These are phyloP conservation scores for Cordyceps javanica DNA, from an alignment of 2,329 filamentous ascomycete genomes.

Conservation along the genomic window DNA sequence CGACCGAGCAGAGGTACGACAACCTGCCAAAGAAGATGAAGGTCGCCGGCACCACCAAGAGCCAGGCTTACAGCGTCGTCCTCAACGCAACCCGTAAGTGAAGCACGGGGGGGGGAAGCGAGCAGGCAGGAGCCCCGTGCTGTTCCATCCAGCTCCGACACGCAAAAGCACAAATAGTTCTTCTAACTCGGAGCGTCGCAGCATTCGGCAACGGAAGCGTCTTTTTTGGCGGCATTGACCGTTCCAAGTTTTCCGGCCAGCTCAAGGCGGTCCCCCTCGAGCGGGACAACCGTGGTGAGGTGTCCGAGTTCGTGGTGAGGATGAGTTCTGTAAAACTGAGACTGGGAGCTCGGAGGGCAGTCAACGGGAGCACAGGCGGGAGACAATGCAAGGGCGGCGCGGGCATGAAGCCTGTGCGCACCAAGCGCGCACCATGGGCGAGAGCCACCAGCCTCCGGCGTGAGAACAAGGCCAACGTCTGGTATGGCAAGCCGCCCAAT, in stretches of 20 bases:
- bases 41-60: neutral
- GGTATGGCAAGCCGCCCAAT: too few relatives aligned
- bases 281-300: neutral
- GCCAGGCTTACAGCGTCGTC: neutral
- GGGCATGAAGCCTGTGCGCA: too few relatives aligned
- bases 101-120: too few relatives aligned
- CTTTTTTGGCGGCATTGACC: constrained; percentile 6
- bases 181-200: neutral
- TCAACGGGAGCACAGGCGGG: neutral
- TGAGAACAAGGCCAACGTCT: too few relatives aligned
- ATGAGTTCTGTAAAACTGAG: neutral
- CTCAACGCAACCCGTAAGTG: constrained; percentile 2
- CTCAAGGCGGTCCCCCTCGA: neutral
- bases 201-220: neutral
- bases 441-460: too few relatives aligned
- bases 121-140: neutral
- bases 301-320: neutral
- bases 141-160: neutral
- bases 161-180: too few relatives aligned
- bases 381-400: neutral
- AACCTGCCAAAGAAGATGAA: neutral
- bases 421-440: too few relatives aligned
- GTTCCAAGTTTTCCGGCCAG: constrained; percentile 3
- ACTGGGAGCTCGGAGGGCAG: neutral
- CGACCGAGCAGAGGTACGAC: neutral